These are phyloP conservation scores for Mariannaea sp. DNA, from an alignment of 2,329 filamentous ascomycete species.

Conservation along the genomic window DNA sequence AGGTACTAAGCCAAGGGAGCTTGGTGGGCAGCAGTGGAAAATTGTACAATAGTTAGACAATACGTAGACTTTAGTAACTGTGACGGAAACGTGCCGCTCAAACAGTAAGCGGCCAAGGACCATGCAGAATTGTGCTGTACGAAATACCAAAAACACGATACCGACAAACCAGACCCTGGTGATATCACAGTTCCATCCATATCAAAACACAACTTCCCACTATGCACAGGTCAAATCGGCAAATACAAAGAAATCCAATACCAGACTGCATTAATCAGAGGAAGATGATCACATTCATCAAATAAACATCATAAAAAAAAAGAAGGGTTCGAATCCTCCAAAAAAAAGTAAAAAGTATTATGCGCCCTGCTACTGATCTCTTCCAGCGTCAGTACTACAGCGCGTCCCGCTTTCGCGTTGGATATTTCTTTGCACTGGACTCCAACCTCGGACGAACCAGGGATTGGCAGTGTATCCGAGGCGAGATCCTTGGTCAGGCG, in stretches of 20 bases:
- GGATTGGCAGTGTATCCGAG: slow-evolving; percentile 34
- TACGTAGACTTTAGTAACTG: too few species aligned
- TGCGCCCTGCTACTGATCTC: slow-evolving; percentile 32
- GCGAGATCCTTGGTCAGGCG: not conserved
- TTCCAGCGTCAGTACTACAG: slow-evolving; percentile 29
- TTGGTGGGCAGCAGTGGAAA: not conserved
- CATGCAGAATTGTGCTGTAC: too few species aligned
- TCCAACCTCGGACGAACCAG: slow-evolving; percentile 32
- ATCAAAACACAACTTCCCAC: not conserved
- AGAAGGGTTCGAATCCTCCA: not conserved
- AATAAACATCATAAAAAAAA: not conserved
- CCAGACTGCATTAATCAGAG: too few species aligned
- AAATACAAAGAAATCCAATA: too few species aligned
- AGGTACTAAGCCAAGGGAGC: not conserved
- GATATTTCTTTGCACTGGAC: slow-evolving; percentile 37
- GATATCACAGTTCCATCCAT: not conserved
- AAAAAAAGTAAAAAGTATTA: slow-evolving; percentile 10
- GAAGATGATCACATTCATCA: too few species aligned
- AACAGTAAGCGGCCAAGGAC: too few species aligned
- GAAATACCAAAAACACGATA: too few species aligned
- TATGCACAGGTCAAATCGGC: too few species aligned
- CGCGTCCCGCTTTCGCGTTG: slow-evolving; percentile 35
- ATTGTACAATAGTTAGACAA: not conserved
- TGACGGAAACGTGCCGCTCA: too few species aligned
- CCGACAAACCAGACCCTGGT: too few species aligned